Conservation (phyloP, 83 land plant species). For the Isoetes engelmannii region DNA sequence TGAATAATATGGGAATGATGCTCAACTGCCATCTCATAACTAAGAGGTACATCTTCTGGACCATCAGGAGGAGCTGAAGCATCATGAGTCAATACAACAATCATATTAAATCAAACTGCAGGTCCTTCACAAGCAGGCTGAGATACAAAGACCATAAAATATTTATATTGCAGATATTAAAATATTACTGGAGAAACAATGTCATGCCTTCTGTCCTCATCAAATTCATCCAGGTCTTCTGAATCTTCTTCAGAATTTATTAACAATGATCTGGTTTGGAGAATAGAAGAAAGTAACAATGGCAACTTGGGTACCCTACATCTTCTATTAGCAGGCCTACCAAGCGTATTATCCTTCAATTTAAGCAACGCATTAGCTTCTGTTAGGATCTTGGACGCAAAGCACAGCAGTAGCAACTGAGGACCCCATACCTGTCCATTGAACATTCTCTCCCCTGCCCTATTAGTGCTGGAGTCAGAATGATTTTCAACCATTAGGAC, state of each 20-base stretch:
- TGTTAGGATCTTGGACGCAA: slow-evolving; percentile 29
- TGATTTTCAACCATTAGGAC: slow-evolving; percentile 34
- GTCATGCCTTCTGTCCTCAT: too few species aligned
- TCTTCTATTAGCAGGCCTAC: slow-evolving; percentile 7
- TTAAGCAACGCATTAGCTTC: slow-evolving; percentile 29
- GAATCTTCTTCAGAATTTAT: slow-evolving; percentile 56
- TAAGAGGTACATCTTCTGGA: slow-evolving; percentile 24
- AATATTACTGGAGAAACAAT: too few species aligned
- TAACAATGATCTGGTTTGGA: slow-evolving; percentile 28
- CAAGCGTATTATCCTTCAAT: slow-evolving; percentile 14
- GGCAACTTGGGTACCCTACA: slow-evolving; percentile 12
- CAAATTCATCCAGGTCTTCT: slow-evolving; percentile 60
- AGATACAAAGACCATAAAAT: too few species aligned
- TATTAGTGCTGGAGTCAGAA: slow-evolving; percentile 20
- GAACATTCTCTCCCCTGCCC: slow-evolving; percentile 21
- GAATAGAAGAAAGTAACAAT: slow-evolving; percentile 14
- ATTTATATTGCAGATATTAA: too few species aligned
- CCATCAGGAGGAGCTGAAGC: slow-evolving; percentile 36
- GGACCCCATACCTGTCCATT: slow-evolving; percentile 30
- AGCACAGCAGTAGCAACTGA: slow-evolving; percentile 28
- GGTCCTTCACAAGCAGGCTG: too few species aligned
- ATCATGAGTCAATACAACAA: slow-evolving; percentile 34
- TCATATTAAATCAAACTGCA: too few species aligned
- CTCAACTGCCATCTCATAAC: slow-evolving; percentile 25
- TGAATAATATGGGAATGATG: slow-evolving; percentile 24